A percentile compares a stretch with the other conserved stretches of the same genome.
Evolutionary conservation across 2,329 filamentous ascomycete species (phyloP).

Genomic region (Arthrobotrys megalospora): DNA sequence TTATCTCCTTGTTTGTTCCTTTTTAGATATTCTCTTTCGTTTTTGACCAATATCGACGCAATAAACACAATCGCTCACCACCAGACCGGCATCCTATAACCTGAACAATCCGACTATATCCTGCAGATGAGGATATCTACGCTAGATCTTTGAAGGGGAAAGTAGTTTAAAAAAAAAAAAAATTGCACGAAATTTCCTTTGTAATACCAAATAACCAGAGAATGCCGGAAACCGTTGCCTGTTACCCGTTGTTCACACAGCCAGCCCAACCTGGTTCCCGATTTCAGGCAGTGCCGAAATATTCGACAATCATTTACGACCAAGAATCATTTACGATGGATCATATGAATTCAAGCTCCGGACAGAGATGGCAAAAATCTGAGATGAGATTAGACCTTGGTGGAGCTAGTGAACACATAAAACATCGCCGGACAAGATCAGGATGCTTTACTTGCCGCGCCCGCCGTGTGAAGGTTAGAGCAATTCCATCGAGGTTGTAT

Average conservation of each 20-base stretch:
- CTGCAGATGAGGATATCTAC: background rate
- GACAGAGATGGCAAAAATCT: constrained; percentile 50
- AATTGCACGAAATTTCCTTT: no score
- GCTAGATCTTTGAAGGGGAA: no score
- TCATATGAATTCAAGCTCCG: constrained; percentile 23
- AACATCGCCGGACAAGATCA: constrained; percentile 92
- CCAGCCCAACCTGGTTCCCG: constrained; percentile 33
- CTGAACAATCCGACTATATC: background rate
- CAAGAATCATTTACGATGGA: constrained; percentile 46
- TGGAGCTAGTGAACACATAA: constrained; percentile 77
- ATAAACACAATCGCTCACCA: background rate
- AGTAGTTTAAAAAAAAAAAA: no score
- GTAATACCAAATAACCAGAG: background rate
- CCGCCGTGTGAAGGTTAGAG: constrained; percentile 82
- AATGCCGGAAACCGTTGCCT: constrained; percentile 50
- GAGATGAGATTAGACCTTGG: constrained; percentile 56
- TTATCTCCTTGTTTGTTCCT: background rate
- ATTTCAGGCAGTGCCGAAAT: constrained; percentile 42
- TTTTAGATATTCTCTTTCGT: background rate
- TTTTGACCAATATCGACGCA: background rate
- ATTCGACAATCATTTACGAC: constrained; percentile 43
- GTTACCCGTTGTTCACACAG: constrained; percentile 33
- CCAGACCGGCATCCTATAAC: background rate
- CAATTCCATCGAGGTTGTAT: background rate
- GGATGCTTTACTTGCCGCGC: constrained; percentile 94